Percentiles rank a stretch among this genome's conserved stretches.
These are phyloP conservation scores for Sporopachydermia lactativora DNA, from an alignment of 805 yeast species.

Conservation along the genomic window DNA sequence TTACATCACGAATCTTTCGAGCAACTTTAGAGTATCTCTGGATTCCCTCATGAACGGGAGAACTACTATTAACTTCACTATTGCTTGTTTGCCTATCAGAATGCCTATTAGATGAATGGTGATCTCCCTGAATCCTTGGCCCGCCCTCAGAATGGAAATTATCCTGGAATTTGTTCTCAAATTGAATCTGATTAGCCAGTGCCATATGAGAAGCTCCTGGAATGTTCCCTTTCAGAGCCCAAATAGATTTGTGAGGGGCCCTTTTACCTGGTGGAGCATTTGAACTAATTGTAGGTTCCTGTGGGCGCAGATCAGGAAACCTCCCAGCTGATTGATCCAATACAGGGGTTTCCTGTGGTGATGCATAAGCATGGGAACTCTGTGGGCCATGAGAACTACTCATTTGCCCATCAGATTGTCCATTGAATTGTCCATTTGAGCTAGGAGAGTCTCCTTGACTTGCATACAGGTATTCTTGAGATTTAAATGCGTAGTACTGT, in stretches of 20 bases:
- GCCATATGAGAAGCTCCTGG: not conserved
- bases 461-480: no score
- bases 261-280: not conserved
- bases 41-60: not conserved
- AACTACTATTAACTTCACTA: not conserved
- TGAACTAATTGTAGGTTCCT: not conserved
- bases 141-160: not conserved
- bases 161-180: conserved; percentile 1
- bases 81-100: not conserved
- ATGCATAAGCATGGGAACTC: not conserved
- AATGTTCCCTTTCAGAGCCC: not conserved
- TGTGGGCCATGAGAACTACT: no score
- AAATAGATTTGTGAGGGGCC: not conserved
- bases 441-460: no score
- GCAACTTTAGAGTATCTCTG: conserved; percentile 1
- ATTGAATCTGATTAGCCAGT: not conserved
- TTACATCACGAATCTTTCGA: not conserved
- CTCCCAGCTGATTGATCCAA: not conserved
- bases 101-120: not conserved
- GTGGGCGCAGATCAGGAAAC: not conserved
- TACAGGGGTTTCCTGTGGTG: not conserved
- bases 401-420: no score
- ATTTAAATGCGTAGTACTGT: no score
- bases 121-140: not conserved
- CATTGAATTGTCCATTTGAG: no score